These are phyloP conservation scores for Amylocystis lapponica DNA, from an alignment of 768 basidiomycete species.

Conservation along the genomic window DNA sequence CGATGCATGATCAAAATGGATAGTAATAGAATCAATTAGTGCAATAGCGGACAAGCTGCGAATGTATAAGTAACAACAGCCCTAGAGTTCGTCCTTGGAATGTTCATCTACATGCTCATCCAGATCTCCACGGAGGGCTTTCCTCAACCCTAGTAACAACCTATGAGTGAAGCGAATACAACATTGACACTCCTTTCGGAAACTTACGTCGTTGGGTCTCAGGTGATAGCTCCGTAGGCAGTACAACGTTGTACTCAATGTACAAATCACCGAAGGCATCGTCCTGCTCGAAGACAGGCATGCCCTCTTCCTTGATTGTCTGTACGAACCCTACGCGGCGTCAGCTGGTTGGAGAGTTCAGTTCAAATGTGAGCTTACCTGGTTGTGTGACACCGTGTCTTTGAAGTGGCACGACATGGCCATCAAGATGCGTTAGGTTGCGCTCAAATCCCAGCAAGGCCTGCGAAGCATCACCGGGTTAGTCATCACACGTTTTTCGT, in stretches of 20 bases:
- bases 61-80: constrained; percentile 3
- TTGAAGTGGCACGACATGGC: constrained; percentile 63
- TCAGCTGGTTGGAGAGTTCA: neutral
- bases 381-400: constrained; percentile 89
- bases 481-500: constrained; percentile 5
- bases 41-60: too few relatives aligned
- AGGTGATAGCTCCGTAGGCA: constrained; percentile 68
- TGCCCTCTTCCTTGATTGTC: constrained; percentile 81
- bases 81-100: constrained; percentile 37
- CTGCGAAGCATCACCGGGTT: constrained; percentile 37
- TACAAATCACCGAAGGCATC: constrained; percentile 73
- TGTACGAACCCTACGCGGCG: constrained; percentile 70
- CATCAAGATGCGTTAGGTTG: constrained; percentile 90
- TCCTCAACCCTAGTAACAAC: constrained; percentile 42
- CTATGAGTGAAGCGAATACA: neutral
- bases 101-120: constrained; percentile 24
- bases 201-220: constrained; percentile 73
- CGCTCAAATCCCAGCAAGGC: constrained; percentile 95
- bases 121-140: constrained; percentile 40
- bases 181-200: neutral
- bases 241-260: constrained; percentile 89
- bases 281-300: constrained; percentile 61
- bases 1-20: neutral
- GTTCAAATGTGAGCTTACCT: constrained; percentile 35
- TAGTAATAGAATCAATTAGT: too few relatives aligned